Conservation (phyloP, 257 asterid genomes). For the Capsicum baccatum region DNA sequence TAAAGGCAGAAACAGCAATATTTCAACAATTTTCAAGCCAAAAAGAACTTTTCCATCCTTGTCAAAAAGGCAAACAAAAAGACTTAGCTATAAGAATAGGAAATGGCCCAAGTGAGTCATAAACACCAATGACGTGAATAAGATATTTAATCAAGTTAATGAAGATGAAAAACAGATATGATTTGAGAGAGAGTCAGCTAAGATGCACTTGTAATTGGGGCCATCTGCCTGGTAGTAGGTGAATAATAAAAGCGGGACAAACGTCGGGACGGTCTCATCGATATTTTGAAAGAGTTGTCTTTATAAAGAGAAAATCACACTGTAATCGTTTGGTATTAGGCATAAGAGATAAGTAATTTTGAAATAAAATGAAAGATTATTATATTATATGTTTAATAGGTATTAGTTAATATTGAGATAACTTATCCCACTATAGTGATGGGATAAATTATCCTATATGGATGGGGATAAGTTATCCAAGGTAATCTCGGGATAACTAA, state of each 20-base stretch:
- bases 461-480: too few relatives aligned
- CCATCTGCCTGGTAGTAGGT: not conserved
- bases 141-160: not conserved
- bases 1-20: not conserved
- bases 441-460: too few relatives aligned
- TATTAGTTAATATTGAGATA: too few relatives aligned
- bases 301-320: not conserved
- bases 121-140: not conserved
- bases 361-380: too few relatives aligned
- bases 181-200: not conserved
- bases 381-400: too few relatives aligned
- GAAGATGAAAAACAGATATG: not conserved
- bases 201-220: not conserved
- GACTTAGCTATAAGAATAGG: not conserved
- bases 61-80: not conserved
- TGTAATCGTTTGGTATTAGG: not conserved
- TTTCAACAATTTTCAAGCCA: constrained; percentile 13
- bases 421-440: too few relatives aligned
- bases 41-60: not conserved
- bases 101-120: constrained; percentile 15
- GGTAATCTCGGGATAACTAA: too few relatives aligned
- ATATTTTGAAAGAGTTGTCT: not conserved
- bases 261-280: not conserved
- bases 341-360: too few relatives aligned
- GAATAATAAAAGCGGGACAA: not conserved